These are phyloP conservation scores for Amylostereum chailletii DNA, from an alignment of 1,284 basidiomycete genomes.

Conservation along the genomic window DNA sequence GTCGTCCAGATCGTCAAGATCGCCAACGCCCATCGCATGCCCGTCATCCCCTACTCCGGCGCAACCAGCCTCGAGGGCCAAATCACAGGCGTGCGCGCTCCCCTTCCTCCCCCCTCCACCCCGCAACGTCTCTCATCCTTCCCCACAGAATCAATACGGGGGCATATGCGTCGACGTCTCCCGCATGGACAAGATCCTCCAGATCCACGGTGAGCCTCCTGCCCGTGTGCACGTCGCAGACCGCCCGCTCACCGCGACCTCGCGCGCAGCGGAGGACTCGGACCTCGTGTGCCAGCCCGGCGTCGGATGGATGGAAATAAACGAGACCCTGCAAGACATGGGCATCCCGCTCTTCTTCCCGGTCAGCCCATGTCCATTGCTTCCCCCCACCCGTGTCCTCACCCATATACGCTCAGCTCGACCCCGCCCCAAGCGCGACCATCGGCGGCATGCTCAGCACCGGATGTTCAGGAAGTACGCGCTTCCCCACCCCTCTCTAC, in stretches of 20 bases:
- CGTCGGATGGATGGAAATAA: slow-evolving; percentile 74
- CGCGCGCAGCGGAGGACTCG: slow-evolving; percentile 50
- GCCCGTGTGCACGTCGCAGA: background rate
- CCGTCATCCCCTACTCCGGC: slow-evolving; percentile 50
- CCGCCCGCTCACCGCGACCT: too few relatives aligned
- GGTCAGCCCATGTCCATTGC: slow-evolving; percentile 27
- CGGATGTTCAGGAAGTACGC: slow-evolving; percentile 57
- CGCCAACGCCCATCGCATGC: slow-evolving; percentile 45
- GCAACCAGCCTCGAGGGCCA: slow-evolving; percentile 56
- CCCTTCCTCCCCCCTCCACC: slow-evolving; percentile 1
- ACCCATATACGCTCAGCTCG: slow-evolving; percentile 33
- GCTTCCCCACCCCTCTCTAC: background rate
- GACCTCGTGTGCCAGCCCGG: slow-evolving; percentile 74
- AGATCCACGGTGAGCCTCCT: slow-evolving; percentile 45
- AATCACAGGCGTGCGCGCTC: slow-evolving; percentile 43
- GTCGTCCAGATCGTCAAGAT: slow-evolving; percentile 51
- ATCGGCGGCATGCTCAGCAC: slow-evolving; percentile 86
- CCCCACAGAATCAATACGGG: slow-evolving; percentile 40
- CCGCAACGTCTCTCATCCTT: background rate
- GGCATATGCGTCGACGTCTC: slow-evolving; percentile 83
- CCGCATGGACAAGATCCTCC: slow-evolving; percentile 77
- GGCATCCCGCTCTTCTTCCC: slow-evolving; percentile 80
- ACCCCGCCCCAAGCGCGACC: slow-evolving; percentile 66
- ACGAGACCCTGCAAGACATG: slow-evolving; percentile 54
- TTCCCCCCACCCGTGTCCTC: background rate